These are phyloP conservation scores for Colletotrichum eremochloae DNA, from an alignment of 2,329 filamentous ascomycete species.

Conservation along the genomic window DNA sequence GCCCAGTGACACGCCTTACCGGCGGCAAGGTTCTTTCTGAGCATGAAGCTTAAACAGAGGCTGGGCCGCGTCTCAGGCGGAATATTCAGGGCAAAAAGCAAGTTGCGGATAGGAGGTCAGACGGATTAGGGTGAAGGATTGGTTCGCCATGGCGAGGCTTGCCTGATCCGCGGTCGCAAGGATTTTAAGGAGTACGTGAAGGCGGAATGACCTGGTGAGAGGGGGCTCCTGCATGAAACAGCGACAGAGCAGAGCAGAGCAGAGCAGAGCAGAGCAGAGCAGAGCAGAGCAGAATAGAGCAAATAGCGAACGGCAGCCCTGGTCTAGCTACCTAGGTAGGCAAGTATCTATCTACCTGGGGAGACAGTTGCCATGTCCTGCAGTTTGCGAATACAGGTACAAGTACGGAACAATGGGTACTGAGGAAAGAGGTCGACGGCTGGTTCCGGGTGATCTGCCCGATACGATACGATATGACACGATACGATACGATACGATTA, in stretches of 20 bases:
- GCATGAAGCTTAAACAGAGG: constrained; percentile 27
- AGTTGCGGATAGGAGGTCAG: background rate
- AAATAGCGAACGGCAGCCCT: too few relatives aligned
- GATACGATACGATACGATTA: too few relatives aligned
- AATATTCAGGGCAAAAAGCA: constrained; percentile 2
- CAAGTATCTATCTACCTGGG: too few relatives aligned
- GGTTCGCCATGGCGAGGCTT: background rate
- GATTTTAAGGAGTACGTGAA: too few relatives aligned
- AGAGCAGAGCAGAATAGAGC: background rate
- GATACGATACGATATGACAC: background rate
- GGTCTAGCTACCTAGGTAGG: too few relatives aligned
- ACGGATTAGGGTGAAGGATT: background rate
- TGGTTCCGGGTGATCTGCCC: background rate
- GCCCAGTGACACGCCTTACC: constrained; percentile 22
- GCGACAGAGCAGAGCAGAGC: background rate
- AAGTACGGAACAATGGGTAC: background rate
- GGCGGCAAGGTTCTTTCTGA: constrained; percentile 10
- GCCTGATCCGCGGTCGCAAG: too few relatives aligned
- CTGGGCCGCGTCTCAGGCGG: constrained; percentile 26
- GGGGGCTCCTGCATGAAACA: constrained; percentile 22
- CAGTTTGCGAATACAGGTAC: background rate
- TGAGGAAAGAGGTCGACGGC: background rate
- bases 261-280: background rate
- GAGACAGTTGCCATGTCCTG: background rate
- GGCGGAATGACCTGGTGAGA: constrained; percentile 1